These are phyloP conservation scores for Trichoderma orchidacearum DNA, from an alignment of 495 filamentous ascomycete species.

Conservation along the genomic window DNA sequence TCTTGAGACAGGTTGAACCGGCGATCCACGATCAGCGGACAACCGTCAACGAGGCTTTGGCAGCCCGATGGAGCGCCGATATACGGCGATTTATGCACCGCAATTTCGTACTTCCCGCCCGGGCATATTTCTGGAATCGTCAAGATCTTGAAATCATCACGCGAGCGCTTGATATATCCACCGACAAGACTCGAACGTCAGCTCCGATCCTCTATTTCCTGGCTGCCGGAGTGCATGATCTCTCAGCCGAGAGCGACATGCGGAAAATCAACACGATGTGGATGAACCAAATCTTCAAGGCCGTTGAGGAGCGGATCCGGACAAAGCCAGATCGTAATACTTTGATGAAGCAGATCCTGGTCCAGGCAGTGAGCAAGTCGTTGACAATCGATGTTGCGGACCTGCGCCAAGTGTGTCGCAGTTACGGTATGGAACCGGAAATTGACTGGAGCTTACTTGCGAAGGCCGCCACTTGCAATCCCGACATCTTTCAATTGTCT, in stretches of 20 bases:
- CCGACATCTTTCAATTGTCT: conserved; percentile 48
- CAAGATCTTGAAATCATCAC: conserved; percentile 19
- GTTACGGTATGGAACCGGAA: conserved; percentile 21
- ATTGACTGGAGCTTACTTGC: conserved; percentile 50
- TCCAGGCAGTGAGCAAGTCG: conserved; percentile 19
- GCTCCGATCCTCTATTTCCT: conserved; percentile 42
- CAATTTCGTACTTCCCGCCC: conserved; percentile 58
- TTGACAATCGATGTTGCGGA: conserved; percentile 10
- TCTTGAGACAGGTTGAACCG: conserved; percentile 21
- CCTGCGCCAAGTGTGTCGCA: conserved; percentile 25
- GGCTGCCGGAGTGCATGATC: conserved; percentile 39
- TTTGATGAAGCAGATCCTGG: conserved; percentile 22
- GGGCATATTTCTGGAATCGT: conserved; percentile 37
- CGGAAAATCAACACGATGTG: conserved; percentile 45
- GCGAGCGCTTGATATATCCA: conserved; percentile 16
- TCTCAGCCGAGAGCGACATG: conserved; percentile 38
- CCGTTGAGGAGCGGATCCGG: conserved; percentile 19
- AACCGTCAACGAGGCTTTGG: conserved; percentile 15
- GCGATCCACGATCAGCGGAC: conserved; percentile 8
- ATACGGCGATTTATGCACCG: conserved; percentile 53
- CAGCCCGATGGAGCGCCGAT: conserved; percentile 9
- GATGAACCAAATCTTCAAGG: conserved; percentile 52
- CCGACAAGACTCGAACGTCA: conserved; percentile 16
- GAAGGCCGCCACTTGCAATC: conserved; percentile 48
- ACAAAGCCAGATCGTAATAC: conserved; percentile 4